Conservation (phyloP, 2,329 filamentous ascomycete genomes). For the Dactylonectria estremocensis region DNA sequence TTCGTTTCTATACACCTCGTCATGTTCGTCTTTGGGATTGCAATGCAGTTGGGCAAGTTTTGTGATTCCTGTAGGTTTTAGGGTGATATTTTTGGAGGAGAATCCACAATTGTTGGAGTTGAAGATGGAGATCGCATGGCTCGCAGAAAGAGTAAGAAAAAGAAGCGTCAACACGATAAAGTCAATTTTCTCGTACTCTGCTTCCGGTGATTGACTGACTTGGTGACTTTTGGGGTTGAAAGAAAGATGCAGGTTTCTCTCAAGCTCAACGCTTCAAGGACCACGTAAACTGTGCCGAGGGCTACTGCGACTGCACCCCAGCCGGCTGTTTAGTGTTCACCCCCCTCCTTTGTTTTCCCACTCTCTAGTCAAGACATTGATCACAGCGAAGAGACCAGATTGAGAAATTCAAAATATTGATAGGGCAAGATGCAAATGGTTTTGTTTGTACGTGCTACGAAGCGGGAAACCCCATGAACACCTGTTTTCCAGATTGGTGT, state of each 20-base stretch:
- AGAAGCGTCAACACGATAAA: background rate
- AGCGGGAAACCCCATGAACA: background rate
- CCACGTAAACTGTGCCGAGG: background rate
- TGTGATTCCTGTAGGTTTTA: background rate
- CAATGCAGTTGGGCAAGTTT: background rate
- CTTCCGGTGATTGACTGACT: background rate
- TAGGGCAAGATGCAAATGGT: background rate
- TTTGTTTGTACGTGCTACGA: background rate
- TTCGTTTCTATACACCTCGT: background rate
- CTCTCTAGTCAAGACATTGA: background rate
- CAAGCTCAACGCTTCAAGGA: background rate
- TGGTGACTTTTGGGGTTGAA: no score
- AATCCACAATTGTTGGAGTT: background rate
- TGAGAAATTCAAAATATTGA: background rate
- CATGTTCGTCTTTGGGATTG: background rate
- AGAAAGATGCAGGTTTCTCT: no score
- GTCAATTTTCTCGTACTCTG: no score
- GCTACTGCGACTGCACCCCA: background rate
- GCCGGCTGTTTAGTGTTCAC: background rate
- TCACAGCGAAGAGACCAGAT: background rate
- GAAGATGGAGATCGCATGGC: background rate
- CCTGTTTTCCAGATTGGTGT: no score
- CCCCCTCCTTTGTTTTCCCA: background rate
- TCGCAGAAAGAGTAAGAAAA: background rate
- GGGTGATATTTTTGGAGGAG: background rate